These are phyloP conservation scores for Solanum phureja DNA, from an alignment of 257 asterid species.

Conservation along the genomic window DNA sequence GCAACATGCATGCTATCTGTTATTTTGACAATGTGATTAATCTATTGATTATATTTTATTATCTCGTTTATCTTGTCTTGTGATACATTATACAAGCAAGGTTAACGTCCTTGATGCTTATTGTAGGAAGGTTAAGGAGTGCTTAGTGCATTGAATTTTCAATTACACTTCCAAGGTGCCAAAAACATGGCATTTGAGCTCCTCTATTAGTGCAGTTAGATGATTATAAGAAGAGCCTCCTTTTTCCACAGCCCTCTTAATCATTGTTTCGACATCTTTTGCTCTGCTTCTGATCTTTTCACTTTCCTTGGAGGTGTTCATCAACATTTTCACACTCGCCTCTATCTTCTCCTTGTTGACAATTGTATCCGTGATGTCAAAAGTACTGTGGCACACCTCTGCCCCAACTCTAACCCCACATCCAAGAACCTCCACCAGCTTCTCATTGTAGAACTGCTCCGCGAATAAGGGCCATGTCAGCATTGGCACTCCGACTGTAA, in stretches of 20 bases:
- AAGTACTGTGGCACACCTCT: not conserved
- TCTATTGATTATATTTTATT: not conserved
- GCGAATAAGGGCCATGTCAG: conserved; percentile 30
- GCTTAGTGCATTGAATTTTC: not conserved
- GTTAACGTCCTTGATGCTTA: not conserved
- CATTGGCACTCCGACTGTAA: conserved; percentile 14
- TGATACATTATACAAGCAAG: not conserved
- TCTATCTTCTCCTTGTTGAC: not conserved
- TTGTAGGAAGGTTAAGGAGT: not conserved
- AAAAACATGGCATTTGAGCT: conserved; percentile 1
- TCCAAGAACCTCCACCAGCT: not conserved
- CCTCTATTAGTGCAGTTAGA: not conserved
- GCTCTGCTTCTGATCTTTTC: conserved; percentile 2
- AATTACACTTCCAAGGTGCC: not conserved
- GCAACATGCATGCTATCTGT: not conserved
- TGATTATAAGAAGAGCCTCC: conserved; percentile 15
- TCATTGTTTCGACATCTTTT: not conserved
- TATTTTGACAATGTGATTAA: not conserved
- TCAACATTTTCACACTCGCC: not conserved
- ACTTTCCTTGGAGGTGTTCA: conserved; percentile 1
- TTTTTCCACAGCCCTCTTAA: not conserved
- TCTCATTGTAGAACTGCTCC: conserved; percentile 22
- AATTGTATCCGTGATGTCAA: not conserved
- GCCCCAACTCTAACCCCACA: conserved; percentile 11
- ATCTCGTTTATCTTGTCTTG: not conserved